Evolutionary conservation across 2,329 filamentous ascomycete species (phyloP).

Genomic region (Macrophomina pseudophaseolina): DNA sequence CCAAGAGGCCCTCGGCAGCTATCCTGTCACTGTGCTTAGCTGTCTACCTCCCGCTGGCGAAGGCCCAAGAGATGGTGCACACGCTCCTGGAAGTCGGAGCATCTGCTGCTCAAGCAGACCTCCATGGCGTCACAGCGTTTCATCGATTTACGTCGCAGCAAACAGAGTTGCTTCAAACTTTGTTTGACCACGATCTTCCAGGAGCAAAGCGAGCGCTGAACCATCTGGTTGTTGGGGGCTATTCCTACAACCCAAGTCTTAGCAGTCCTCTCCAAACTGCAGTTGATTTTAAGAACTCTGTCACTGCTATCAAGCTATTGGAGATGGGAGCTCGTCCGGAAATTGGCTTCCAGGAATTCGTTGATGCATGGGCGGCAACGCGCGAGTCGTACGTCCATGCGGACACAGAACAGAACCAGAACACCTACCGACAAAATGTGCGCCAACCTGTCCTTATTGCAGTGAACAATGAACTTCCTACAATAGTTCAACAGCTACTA

Average conservation of each 20-base stretch:
- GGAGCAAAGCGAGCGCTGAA: slow-evolving; percentile 70
- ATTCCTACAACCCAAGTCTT: slow-evolving; percentile 41
- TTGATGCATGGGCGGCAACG: slow-evolving; percentile 59
- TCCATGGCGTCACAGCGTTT: slow-evolving; percentile 67
- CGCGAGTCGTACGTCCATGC: slow-evolving; percentile 42
- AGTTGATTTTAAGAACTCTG: slow-evolving; percentile 58
- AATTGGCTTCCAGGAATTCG: slow-evolving; percentile 68
- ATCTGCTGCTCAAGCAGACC: slow-evolving; percentile 73
- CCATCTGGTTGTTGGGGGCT: slow-evolving; percentile 58
- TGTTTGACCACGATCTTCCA: slow-evolving; percentile 62
- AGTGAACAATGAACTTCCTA: slow-evolving; percentile 55
- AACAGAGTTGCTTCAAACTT: slow-evolving; percentile 44
- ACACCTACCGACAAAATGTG: slow-evolving; percentile 52
- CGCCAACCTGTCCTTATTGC: slow-evolving; percentile 73
- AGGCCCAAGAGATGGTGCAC: slow-evolving; percentile 68
- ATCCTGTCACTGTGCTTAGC: slow-evolving; percentile 75
- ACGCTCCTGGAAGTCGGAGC: slow-evolving; percentile 73
- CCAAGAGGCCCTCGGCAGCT: slow-evolving; percentile 60
- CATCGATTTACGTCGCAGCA: slow-evolving; percentile 63
- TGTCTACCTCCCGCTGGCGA: slow-evolving; percentile 65
- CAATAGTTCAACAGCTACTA: slow-evolving; percentile 64
- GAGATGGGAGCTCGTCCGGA: slow-evolving; percentile 64
- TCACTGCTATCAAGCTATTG: slow-evolving; percentile 65
- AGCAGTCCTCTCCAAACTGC: slow-evolving; percentile 64
- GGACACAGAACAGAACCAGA: slow-evolving; percentile 55